Conservation (phyloP, 441 rosid genomes). For the Omphalea diandra region DNA sequence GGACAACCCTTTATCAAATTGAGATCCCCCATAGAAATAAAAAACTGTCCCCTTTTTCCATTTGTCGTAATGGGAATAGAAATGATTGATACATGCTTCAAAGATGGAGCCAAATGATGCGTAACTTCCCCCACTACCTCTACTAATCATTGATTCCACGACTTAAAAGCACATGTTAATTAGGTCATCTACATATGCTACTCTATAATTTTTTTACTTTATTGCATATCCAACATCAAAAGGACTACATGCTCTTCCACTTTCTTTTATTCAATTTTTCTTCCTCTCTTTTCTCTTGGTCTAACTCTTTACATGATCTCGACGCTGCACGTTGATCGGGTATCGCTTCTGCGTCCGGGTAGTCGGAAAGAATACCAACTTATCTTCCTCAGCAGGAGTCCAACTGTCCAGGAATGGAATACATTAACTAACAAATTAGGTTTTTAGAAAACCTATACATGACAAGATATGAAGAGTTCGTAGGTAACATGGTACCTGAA, state of each 20-base stretch:
- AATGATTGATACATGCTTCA: constrained; percentile 11
- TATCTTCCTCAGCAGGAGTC: constrained; percentile 87
- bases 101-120: constrained; percentile 5
- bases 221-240: constrained; percentile 20
- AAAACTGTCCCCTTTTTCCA: background rate
- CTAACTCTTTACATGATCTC: constrained; percentile 28
- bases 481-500: constrained; percentile 52
- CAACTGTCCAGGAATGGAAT: constrained; percentile 46
- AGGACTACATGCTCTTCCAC: constrained; percentile 22
- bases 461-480: background rate
- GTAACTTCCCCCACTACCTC: constrained; percentile 5
- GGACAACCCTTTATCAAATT: background rate
- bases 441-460: background rate
- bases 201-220: constrained; percentile 11
- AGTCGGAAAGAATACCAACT: constrained; percentile 88
- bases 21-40: background rate
- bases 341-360: constrained; percentile 90
- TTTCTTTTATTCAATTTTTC: background rate
- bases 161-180: background rate
- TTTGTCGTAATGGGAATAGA: constrained; percentile 8
- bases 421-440: background rate
- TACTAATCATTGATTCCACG: background rate
- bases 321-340: constrained; percentile 64
- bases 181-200: constrained; percentile 30
- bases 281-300: background rate